Base-by-base conservation (phyloP, 306 rosid species). In the Malus sylvestris region DNA sequence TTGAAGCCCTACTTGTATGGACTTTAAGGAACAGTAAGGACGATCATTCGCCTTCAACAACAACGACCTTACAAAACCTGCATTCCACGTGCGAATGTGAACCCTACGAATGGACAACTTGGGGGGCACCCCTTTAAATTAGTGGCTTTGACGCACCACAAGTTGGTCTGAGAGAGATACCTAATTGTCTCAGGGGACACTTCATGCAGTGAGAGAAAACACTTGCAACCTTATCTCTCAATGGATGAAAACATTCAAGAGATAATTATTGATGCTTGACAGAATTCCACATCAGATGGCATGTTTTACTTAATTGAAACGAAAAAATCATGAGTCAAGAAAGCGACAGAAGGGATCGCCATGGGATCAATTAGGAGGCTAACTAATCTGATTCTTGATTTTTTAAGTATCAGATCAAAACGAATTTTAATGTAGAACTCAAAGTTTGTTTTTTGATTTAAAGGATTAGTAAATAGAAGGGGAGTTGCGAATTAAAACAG, bases 31-130 rank as follows among this genome's bases (percentile, higher is more conserved):
- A 57, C 76, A 57, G 8, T 22, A 13, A 8, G 35, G 45, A 45
- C 33, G 79, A 80, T 52, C 60, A 70, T 63, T 74, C 77, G 60
- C 75, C 70, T 67, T 76, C 85, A 78, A 68, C 45, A 12, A 68
- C 29, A 13, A 68, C 16, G 16, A 32, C 77, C 63, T 20, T 19
- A 22, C 71, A 67, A 65, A 38, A 5, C 67, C 44, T 67, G 8
- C 8, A 51, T 8, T n/a, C 29, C 62, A 10, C 22, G 5, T 10
- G 62, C 22, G 25, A 8, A 57, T 35, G 2, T 44, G 78, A 27
- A 33, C 70, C 59, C 69, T 35, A 70, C 32, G 18, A 59, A 67
- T 12, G 9, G 86, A 86, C 85, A 83, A 23, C 0, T 3, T 16
- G 73, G 80, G 88, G 86, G 79, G 76, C 79, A 49, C 6, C 69